Conservation (phyloP, 345 rosid species). For the Excoecaria cochinchinensis region DNA sequence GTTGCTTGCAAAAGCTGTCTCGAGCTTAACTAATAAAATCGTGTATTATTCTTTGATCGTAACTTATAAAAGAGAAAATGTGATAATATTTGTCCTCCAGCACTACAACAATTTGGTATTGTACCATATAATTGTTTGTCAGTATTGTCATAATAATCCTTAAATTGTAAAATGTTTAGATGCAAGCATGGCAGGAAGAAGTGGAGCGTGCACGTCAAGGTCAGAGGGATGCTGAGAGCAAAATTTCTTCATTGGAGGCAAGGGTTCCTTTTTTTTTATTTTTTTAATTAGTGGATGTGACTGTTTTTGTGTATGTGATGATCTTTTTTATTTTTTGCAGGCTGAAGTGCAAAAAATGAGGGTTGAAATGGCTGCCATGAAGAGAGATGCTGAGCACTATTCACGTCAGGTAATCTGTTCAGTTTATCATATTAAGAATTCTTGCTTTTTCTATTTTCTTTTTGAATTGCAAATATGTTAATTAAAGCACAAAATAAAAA, state of each 20-base stretch:
- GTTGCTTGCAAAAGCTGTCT: constrained; percentile 11
- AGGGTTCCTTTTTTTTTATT: constrained; percentile 25
- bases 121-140: neutral
- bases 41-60: neutral
- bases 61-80: neutral
- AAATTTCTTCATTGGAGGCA: constrained; percentile 86
- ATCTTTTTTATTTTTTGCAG: constrained; percentile 42
- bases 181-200: constrained; percentile 98
- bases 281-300: neutral
- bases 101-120: constrained; percentile 5
- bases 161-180: constrained; percentile 34
- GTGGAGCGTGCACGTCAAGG: constrained; percentile 92
- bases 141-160: constrained; percentile 9
- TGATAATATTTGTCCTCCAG: constrained; percentile 7
- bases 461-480: neutral
- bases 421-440: constrained; percentile 5
- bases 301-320: neutral
- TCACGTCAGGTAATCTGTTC: constrained; percentile 77
- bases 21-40: neutral
- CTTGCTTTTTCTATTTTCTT: constrained; percentile 7
- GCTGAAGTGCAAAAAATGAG: constrained; percentile 92
- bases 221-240: constrained; percentile 95
- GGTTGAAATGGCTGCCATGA: constrained; percentile 98
- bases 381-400: constrained; percentile 99
- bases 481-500: neutral